Evolutionary conservation across 306 rosid species (phyloP).

Genomic region (Aeschynomene evenia): DNA sequence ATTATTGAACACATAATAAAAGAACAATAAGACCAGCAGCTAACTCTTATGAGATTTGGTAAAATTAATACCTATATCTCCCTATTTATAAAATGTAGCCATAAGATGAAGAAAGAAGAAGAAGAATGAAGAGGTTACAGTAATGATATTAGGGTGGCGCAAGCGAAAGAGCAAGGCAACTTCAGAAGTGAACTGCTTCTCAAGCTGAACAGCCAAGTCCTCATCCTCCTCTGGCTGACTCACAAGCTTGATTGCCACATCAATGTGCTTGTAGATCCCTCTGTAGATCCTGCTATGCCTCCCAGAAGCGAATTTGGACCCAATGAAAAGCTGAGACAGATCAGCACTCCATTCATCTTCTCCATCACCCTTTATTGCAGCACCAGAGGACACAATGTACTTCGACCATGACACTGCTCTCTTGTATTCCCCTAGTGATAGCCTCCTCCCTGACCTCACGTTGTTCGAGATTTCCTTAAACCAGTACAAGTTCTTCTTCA

Average conservation of each 20-base stretch:
- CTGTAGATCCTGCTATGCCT: constrained; percentile 94
- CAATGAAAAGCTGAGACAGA: constrained; percentile 81
- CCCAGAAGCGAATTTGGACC: constrained; percentile 83
- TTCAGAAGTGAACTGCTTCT: constrained; percentile 81
- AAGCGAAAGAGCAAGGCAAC: constrained; percentile 80
- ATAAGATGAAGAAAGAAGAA: background rate
- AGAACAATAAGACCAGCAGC: background rate
- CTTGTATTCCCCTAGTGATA: constrained; percentile 83
- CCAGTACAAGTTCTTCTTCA: constrained; percentile 70
- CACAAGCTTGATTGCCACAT: constrained; percentile 91
- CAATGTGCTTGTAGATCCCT: constrained; percentile 81
- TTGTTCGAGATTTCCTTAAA: constrained; percentile 61
- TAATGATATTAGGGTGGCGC: constrained; percentile 87
- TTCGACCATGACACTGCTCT: constrained; percentile 97
- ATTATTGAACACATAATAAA: background rate
- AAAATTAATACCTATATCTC: no score
- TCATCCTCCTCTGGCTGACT: constrained; percentile 95
- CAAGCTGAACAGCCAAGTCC: constrained; percentile 66
- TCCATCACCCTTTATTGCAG: constrained; percentile 82
- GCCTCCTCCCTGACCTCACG: constrained; percentile 58
- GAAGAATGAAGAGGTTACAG: constrained; percentile 52
- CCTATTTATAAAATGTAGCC: no score
- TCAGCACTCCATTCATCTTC: constrained; percentile 96
- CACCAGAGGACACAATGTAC: constrained; percentile 86
- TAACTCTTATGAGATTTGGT: no score